Conservation (phyloP, 495 filamentous ascomycete genomes). For the Chaetomium cochliodes region DNA sequence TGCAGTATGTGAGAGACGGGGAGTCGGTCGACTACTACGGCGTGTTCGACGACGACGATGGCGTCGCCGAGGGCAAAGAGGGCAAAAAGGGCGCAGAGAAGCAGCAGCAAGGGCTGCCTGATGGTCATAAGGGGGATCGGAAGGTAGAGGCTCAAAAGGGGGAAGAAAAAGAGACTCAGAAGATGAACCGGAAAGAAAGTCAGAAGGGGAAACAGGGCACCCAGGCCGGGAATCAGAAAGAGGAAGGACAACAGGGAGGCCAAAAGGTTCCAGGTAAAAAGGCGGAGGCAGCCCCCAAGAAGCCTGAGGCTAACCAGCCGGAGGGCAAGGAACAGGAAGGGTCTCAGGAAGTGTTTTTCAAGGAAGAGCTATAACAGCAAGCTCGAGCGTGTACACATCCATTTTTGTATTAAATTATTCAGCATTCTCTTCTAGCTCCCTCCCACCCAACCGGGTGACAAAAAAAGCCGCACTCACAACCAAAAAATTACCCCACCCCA, state of each 20-base stretch:
- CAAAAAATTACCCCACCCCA: no score
- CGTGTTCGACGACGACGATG: conserved; percentile 46
- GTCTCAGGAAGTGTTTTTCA: conserved; percentile 48
- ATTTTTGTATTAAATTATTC: neutral
- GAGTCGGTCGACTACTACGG: conserved; percentile 44
- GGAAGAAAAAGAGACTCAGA: neutral
- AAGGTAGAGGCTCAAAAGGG: neutral
- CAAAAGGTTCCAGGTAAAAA: neutral
- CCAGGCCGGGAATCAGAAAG: neutral
- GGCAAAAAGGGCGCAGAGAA: neutral
- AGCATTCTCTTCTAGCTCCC: neutral
- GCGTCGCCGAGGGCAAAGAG: conserved; percentile 40
- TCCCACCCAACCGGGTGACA: no score
- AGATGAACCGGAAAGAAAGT: neutral
- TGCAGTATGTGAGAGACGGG: conserved; percentile 50
- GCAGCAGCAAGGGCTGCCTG: neutral
- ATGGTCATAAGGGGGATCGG: neutral
- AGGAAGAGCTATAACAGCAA: conserved; percentile 44
- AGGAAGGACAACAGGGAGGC: neutral
- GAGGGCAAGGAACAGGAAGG: conserved; percentile 36
- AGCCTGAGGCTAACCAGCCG: neutral
- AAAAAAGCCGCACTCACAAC: no score
- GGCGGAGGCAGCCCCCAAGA: neutral
- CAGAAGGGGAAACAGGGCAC: no score
- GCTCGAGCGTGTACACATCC: neutral